These are phyloP conservation scores for Yueomyces sinensis DNA, from an alignment of 805 yeast genomes.

Conservation along the genomic window DNA sequence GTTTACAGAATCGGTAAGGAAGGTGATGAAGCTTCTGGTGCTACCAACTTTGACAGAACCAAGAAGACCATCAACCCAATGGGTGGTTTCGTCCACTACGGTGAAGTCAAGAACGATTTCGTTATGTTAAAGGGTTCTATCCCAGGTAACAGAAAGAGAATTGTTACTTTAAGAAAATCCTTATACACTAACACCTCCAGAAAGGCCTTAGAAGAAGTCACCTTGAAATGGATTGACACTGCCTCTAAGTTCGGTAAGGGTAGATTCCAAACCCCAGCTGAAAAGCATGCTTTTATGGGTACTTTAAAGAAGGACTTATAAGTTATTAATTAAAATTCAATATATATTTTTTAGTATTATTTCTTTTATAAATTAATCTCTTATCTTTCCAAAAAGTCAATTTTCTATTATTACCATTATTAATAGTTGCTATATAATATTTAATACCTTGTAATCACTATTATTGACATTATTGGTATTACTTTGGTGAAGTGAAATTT, in stretches of 20 bases:
- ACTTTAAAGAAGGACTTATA: slow-evolving; percentile 96
- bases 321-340: slow-evolving; percentile 7
- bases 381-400: neutral
- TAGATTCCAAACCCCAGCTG: slow-evolving; percentile 99
- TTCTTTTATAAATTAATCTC: neutral
- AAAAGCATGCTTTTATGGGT: slow-evolving; percentile 99
- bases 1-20: slow-evolving; percentile 98
- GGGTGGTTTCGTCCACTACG: slow-evolving; percentile 99
- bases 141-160: slow-evolving; percentile 99
- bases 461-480: too few relatives aligned
- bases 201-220: slow-evolving; percentile 91
- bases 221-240: slow-evolving; percentile 99
- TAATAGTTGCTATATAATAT: slow-evolving; percentile 2
- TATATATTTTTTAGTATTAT: neutral
- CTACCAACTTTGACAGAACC: slow-evolving; percentile 98
- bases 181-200: slow-evolving; percentile 96
- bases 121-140: slow-evolving; percentile 96
- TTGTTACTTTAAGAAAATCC: slow-evolving; percentile 97
- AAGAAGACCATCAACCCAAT: slow-evolving; percentile 98
- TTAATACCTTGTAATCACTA: too few relatives aligned
- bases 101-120: slow-evolving; percentile 95
- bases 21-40: slow-evolving; percentile 86
- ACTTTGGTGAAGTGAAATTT: too few relatives aligned
- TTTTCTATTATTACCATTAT: too few relatives aligned
- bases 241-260: slow-evolving; percentile 99